phyloP scores from a whole-genome alignment of 2,329 filamentous ascomycete genomes.

The Botrytis pseudocinerea region DNA sequence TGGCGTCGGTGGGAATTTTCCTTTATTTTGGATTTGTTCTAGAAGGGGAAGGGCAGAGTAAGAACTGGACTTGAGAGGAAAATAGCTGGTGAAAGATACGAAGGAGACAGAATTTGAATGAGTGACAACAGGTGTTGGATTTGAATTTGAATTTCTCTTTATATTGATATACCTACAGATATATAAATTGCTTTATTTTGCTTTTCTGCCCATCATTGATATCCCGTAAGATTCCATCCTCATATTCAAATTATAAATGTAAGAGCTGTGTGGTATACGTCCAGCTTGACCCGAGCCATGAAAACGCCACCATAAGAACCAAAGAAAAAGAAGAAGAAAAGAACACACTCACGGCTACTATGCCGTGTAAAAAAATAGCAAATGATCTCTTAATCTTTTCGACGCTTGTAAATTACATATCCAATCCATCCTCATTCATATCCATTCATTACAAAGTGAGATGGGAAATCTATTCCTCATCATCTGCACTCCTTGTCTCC shows the following conservation, averaged over 20 bases:
- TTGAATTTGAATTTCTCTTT: not conserved
- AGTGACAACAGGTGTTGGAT: not conserved
- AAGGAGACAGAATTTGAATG: not conserved
- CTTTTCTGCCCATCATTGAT: not conserved
- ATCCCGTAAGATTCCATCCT: too few species aligned
- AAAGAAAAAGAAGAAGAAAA: not conserved
- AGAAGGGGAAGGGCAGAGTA: not conserved
- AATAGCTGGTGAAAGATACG: not conserved
- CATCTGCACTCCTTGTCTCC: slow-evolving; percentile 35
- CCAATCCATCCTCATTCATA: not conserved
- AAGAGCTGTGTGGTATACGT: not conserved
- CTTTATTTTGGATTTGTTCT: not conserved
- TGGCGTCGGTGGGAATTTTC: not conserved
- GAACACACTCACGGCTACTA: slow-evolving; percentile 1
- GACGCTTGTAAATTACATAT: slow-evolving; percentile 19
- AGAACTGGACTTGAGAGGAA: not conserved
- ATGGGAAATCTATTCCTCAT: slow-evolving; percentile 26
- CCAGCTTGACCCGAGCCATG: not conserved
- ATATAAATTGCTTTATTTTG: not conserved
- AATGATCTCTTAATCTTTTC: slow-evolving; percentile 8
- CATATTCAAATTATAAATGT: not conserved
- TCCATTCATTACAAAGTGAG: not conserved
- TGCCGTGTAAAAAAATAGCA: not conserved
- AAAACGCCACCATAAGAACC: not conserved
- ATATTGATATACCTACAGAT: not conserved